Conservation (phyloP, 1,284 basidiomycete species). For the Cryptococcus maquisensis region DNA sequence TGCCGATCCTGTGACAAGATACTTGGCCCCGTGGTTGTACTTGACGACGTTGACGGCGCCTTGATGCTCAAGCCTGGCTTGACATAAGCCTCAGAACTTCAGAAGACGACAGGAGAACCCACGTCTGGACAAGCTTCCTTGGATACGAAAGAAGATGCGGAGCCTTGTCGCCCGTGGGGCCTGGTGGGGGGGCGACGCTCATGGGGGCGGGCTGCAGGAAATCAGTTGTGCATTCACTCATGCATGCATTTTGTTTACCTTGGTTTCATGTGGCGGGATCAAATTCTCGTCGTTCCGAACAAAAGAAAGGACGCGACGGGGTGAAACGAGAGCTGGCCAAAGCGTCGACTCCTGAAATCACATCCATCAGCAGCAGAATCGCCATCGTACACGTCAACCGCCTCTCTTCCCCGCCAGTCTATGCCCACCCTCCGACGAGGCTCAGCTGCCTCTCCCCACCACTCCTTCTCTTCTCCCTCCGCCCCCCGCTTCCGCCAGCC, state of each 20-base stretch:
- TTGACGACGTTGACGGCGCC: conserved; percentile 77
- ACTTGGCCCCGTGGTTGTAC: conserved; percentile 81
- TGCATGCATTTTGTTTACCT: not conserved
- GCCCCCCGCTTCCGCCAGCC: not conserved
- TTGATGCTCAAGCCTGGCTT: conserved; percentile 56
- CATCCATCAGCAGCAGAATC: not conserved
- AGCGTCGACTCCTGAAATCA: not conserved
- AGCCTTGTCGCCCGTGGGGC: not conserved
- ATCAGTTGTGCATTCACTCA: conserved; percentile 8
- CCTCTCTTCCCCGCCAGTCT: not conserved
- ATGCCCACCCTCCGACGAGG: not conserved
- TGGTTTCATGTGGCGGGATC: not conserved
- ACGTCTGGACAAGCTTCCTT: conserved; percentile 28
- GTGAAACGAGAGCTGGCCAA: not conserved
- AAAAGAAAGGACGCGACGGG: not conserved
- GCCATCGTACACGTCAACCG: not conserved
- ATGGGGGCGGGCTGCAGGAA: not conserved
- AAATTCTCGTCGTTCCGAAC: not conserved
- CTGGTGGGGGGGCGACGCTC: conserved; percentile 19
- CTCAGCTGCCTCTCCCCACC: conserved; percentile 11
- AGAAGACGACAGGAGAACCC: conserved; percentile 3
- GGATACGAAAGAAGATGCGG: conserved; percentile 19
- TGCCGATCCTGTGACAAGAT: conserved; percentile 83
- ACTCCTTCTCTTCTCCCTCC: conserved; percentile 13
- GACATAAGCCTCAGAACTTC: not conserved